Percentiles rank a stretch among this genome's conserved stretches.
phyloP scores from a whole-genome alignment of 2,329 filamentous ascomycete species.

The Paecilomyces dactylethromorphus region DNA sequence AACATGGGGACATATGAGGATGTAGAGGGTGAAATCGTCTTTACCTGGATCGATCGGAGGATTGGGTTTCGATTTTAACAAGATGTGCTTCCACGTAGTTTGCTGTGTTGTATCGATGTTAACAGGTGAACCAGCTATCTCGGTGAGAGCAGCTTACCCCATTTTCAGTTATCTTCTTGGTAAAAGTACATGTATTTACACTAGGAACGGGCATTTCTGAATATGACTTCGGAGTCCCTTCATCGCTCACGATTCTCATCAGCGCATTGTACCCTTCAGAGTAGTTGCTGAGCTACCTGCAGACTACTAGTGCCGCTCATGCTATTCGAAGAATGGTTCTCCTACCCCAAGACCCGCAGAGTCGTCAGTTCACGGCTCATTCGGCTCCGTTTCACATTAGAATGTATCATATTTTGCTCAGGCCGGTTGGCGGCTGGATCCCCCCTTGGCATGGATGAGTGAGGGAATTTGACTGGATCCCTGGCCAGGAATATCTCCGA shows the following conservation, averaged over 20 bases:
- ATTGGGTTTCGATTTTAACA: neutral
- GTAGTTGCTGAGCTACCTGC: conserved; percentile 6
- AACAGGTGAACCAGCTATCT: neutral
- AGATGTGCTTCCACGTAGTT: conserved; percentile 2
- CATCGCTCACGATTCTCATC: conserved; percentile 6
- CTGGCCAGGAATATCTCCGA: conserved; percentile 12
- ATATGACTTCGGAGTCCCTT: conserved; percentile 2
- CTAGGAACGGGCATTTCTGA: neutral
- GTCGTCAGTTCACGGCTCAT: too few relatives aligned
- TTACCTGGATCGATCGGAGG: neutral
- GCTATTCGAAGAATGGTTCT: neutral
- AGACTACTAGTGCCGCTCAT: too few relatives aligned
- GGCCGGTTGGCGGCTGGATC: conserved; percentile 6
- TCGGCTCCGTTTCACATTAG: too few relatives aligned
- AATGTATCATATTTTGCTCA: conserved; percentile 5
- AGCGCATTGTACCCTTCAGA: conserved; percentile 6
- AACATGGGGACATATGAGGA: too few relatives aligned
- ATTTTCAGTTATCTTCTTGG: neutral
- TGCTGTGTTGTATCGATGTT: neutral
- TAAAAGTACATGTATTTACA: conserved; percentile 1
- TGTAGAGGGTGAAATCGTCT: neutral
- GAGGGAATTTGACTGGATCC: conserved; percentile 8
- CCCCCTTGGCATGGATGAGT: conserved; percentile 4
- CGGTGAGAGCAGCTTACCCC: too few relatives aligned
- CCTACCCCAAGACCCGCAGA: conserved; percentile 1